These are phyloP conservation scores for Macrophomina pseudophaseolina DNA, from an alignment of 2,329 filamentous ascomycete genomes.

Conservation along the genomic window DNA sequence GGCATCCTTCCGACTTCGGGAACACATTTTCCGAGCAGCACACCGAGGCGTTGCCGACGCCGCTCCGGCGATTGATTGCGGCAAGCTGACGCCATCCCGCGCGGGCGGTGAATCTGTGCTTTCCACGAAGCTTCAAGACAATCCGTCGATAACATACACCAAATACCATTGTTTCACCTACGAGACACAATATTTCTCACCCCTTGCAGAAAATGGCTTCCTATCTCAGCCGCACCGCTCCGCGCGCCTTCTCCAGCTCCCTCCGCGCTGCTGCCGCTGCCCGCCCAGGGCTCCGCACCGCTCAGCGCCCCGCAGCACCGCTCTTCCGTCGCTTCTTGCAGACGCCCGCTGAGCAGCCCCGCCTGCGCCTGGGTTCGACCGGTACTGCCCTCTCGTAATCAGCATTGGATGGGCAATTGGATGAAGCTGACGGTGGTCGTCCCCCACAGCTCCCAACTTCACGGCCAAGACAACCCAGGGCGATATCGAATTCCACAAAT, in stretches of 20 bases:
- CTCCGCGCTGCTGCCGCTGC: constrained; percentile 31
- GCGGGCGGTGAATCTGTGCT: constrained; percentile 7
- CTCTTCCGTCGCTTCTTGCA: constrained; percentile 46
- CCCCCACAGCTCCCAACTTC: constrained; percentile 65
- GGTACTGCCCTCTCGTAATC: constrained; percentile 31
- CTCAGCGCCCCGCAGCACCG: constrained; percentile 36
- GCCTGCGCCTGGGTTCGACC: constrained; percentile 50
- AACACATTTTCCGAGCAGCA: constrained; percentile 2
- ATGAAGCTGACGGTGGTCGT: not conserved
- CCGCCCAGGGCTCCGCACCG: constrained; percentile 33
- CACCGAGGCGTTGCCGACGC: not conserved
- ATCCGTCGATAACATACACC: not conserved
- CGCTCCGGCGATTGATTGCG: not conserved
- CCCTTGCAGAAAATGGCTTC: constrained; percentile 38
- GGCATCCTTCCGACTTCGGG: constrained; percentile 6
- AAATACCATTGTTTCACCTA: not conserved
- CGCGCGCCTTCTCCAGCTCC: constrained; percentile 38
- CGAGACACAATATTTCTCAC: not conserved
- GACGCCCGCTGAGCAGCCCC: constrained; percentile 46
- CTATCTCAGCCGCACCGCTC: constrained; percentile 42
- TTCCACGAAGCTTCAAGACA: constrained; percentile 15
- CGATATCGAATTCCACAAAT: constrained; percentile 73
- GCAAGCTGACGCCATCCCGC: constrained; percentile 23
- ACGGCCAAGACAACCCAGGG: constrained; percentile 70
- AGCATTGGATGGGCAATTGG: not conserved